phyloP scores from a whole-genome alignment of 768 basidiomycete species.

The Lactarius hatsudake region DNA sequence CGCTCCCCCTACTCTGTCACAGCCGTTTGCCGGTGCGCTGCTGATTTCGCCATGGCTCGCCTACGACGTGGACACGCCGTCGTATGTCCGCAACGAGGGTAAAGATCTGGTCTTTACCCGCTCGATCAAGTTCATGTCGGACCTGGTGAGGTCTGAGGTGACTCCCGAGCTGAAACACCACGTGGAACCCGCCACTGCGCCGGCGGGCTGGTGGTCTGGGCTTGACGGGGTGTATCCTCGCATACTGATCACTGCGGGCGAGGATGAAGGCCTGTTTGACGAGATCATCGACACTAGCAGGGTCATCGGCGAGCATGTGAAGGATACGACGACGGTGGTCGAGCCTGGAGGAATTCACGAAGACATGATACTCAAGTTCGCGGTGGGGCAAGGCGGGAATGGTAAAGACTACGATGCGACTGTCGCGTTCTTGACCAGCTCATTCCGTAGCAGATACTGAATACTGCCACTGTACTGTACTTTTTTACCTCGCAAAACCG shows the following conservation, averaged over 20 bases:
- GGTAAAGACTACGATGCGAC: slow-evolving; percentile 6
- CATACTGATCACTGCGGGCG: not conserved
- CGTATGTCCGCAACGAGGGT: not conserved
- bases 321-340: slow-evolving; percentile 1
- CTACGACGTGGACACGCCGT: not conserved
- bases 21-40: not conserved
- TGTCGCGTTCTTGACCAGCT: not conserved
- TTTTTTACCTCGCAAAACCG: no score
- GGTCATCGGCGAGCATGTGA: not conserved
- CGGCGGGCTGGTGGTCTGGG: slow-evolving; percentile 4
- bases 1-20: not conserved
- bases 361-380: slow-evolving; percentile 9
- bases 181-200: not conserved
- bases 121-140: not conserved
- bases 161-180: not conserved
- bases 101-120: not conserved
- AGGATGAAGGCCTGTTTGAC: not conserved
- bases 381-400: not conserved
- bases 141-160: not conserved
- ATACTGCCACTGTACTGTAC: not conserved
- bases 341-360: slow-evolving; percentile 2
- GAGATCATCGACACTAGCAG: not conserved
- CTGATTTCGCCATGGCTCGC: slow-evolving; percentile 11
- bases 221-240: slow-evolving; percentile 1
- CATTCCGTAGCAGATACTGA: not conserved